Percentiles rank a stretch among this genome's conserved stretches.
Evolutionary conservation across 2,329 filamentous ascomycete species (phyloP).

Genomic region (Colletotrichum salicis): DNA sequence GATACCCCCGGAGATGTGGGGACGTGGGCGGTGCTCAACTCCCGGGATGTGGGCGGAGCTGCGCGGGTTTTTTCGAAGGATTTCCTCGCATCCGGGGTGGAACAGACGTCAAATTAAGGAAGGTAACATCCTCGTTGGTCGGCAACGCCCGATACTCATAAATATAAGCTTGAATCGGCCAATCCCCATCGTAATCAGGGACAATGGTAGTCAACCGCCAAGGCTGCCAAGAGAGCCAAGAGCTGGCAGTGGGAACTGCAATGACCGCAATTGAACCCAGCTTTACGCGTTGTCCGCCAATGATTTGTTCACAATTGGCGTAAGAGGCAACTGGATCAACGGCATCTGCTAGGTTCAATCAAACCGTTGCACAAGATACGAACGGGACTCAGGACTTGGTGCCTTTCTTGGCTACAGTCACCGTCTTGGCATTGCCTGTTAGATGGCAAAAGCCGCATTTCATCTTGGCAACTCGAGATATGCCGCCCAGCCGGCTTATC

Average conservation of each 20-base stretch:
- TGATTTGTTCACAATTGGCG: conserved; percentile 4
- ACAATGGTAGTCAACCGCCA: background rate
- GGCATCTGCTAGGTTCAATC: conserved; percentile 7
- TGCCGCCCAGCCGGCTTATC: conserved; percentile 22
- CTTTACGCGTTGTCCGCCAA: conserved; percentile 12
- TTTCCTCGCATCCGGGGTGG: conserved; percentile 11
- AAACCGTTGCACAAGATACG: background rate
- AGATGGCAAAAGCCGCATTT: conserved; percentile 28
- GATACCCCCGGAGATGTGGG: background rate
- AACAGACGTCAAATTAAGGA: conserved; percentile 23
- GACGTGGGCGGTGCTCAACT: background rate
- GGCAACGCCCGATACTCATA: conserved; percentile 19
- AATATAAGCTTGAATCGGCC: conserved; percentile 28
- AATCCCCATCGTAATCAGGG: conserved; percentile 9
- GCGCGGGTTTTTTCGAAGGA: background rate
- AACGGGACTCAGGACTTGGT: background rate
- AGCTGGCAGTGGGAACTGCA: conserved; percentile 8
- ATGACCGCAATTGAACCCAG: conserved; percentile 7
- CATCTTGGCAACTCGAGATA: conserved; percentile 20
- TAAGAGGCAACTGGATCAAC: conserved; percentile 28
- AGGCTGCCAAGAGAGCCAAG: conserved; percentile 17
- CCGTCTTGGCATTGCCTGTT: conserved; percentile 31
- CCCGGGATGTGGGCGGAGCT: background rate
- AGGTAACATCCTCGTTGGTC: conserved; percentile 28
- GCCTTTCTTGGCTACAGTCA: conserved; percentile 14